A percentile compares a stretch with the other conserved stretches of the same genome.
Evolutionary conservation across 345 rosid species (phyloP).

Genomic region (Cardiospermum halicacabum): DNA sequence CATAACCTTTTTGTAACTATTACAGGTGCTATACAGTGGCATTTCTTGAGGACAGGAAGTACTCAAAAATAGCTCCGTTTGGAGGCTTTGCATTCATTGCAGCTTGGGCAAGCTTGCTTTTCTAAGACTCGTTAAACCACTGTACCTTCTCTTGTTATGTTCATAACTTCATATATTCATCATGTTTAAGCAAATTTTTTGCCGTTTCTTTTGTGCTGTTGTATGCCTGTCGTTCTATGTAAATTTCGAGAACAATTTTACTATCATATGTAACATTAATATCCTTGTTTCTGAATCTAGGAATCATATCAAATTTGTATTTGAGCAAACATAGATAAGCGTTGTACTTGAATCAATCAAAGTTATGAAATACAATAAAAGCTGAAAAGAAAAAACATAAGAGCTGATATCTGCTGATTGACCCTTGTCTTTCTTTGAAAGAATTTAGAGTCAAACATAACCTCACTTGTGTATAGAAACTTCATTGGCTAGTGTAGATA

Average conservation of each 20-base stretch:
- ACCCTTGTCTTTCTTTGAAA: neutral
- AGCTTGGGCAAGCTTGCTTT: conserved; percentile 83
- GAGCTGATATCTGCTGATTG: neutral
- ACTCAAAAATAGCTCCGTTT: conserved; percentile 71
- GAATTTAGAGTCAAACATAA: neutral
- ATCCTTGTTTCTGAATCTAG: neutral
- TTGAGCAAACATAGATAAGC: neutral
- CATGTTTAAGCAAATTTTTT: neutral
- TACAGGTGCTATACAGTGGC: conserved; percentile 88
- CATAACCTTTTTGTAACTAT: neutral
- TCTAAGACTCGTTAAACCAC: conserved; percentile 27
- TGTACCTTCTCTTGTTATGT: neutral
- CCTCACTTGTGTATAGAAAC: neutral
- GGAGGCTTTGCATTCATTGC: conserved; percentile 86
- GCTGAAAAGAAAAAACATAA: neutral
- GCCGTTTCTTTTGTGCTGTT: neutral
- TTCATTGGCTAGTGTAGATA: neutral
- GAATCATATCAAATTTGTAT: neutral
- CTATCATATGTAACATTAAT: neutral
- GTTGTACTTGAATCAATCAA: neutral
- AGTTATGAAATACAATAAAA: neutral
- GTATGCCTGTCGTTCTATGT: neutral
- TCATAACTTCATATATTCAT: neutral
- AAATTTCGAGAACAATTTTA: neutral
- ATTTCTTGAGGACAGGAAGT: conserved; percentile 73